Percentiles rank a stretch among this genome's conserved stretches.
Conservation (phyloP, 768 basidiomycete genomes). For the Mycena maculata region DNA sequence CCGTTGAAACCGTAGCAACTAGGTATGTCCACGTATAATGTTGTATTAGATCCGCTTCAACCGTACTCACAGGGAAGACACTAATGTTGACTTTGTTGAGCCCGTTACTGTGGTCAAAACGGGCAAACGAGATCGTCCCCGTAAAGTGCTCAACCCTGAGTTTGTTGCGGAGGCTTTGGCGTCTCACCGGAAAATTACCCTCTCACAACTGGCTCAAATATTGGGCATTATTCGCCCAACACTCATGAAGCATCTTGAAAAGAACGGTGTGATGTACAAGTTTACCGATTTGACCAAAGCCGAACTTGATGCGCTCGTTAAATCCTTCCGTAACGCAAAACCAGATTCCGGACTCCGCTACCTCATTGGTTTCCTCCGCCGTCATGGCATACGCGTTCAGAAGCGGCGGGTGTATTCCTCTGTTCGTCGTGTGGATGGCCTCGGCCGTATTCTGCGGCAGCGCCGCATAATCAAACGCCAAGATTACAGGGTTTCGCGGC, state of each 20-base stretch:
- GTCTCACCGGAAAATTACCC: background rate
- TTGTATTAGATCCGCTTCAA: too few relatives aligned
- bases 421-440: slow-evolving; percentile 37
- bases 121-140: slow-evolving; percentile 11
- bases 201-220: background rate
- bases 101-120: slow-evolving; percentile 1
- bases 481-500: slow-evolving; percentile 36
- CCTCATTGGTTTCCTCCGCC: slow-evolving; percentile 37
- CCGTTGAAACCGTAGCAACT: background rate
- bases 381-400: slow-evolving; percentile 37
- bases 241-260: background rate
- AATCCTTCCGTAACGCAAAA: slow-evolving; percentile 26
- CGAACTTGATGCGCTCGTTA: slow-evolving; percentile 26
- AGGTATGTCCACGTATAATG: background rate
- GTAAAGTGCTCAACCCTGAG: slow-evolving; percentile 3
- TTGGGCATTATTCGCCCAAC: slow-evolving; percentile 6
- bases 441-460: slow-evolving; percentile 36
- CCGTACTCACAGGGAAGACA: slow-evolving; percentile 21
- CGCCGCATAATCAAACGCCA: slow-evolving; percentile 25
- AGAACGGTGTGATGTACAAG: background rate
- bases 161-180: slow-evolving; percentile 5
- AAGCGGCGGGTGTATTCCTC: slow-evolving; percentile 27
- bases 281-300: slow-evolving; percentile 18
- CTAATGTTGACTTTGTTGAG: slow-evolving; percentile 7
- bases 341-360: slow-evolving; percentile 44